Conservation (phyloP, 2,329 filamentous ascomycete genomes). For the Colletotrichum abscissum region DNA sequence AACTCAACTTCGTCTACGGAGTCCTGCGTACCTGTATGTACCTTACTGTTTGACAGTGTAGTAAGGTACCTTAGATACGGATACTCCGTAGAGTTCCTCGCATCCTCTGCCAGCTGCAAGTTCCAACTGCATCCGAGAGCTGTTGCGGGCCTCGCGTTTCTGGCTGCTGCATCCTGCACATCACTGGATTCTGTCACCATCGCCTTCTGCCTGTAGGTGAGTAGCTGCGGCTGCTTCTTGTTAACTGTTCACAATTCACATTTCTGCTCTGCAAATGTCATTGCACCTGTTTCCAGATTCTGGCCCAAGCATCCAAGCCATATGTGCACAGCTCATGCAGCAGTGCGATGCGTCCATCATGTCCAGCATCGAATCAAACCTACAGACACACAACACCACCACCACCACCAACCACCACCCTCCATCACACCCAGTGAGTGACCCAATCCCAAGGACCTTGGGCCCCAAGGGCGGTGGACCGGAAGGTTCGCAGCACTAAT, state of each 20-base stretch:
- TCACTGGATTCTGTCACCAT: neutral
- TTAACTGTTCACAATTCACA: neutral
- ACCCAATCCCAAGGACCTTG: no score
- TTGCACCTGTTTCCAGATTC: neutral
- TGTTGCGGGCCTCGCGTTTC: neutral
- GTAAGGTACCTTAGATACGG: no score
- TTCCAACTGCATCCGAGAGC: neutral
- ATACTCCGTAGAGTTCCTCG: neutral
- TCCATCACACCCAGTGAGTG: neutral
- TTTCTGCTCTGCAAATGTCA: neutral
- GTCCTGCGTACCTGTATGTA: no score
- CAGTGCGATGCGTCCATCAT: neutral
- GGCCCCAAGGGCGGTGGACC: no score
- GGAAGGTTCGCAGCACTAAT: neutral
- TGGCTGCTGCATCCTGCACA: conserved; percentile 2
- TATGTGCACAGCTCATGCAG: neutral
- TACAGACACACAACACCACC: neutral
- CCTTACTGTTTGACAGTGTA: no score
- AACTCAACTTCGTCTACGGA: no score
- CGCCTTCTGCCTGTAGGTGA: neutral
- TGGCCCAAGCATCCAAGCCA: neutral
- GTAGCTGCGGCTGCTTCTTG: no score
- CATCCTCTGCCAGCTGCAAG: neutral
- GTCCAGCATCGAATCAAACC: neutral
- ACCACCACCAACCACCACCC: neutral